phyloP scores from a whole-genome alignment of 1,284 basidiomycete species.

The Apiotrichum brassicae region DNA sequence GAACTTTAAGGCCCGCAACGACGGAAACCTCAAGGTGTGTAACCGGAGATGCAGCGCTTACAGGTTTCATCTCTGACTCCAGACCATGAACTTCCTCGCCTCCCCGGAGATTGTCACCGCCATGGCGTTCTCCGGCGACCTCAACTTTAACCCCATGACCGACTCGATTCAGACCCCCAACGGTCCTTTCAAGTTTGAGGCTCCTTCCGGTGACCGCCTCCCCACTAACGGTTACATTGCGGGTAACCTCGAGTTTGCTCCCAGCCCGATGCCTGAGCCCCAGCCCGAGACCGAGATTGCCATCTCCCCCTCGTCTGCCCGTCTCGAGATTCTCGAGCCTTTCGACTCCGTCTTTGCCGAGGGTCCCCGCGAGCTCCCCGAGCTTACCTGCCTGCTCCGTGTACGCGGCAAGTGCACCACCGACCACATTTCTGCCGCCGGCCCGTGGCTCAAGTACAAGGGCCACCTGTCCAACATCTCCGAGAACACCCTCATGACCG shows the following conservation, averaged over 20 bases:
- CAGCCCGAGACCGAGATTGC: constrained; percentile 71
- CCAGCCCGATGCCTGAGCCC: constrained; percentile 66
- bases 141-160: constrained; percentile 86
- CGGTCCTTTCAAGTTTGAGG: constrained; percentile 78
- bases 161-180: constrained; percentile 71
- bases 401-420: constrained; percentile 98
- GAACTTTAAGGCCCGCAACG: constrained; percentile 96
- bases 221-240: constrained; percentile 76
- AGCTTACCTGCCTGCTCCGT: constrained; percentile 76
- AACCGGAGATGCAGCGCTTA: not conserved
- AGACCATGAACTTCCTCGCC: constrained; percentile 83
- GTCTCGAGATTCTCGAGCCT: constrained; percentile 81
- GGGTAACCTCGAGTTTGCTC: constrained; percentile 72
- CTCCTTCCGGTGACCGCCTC: constrained; percentile 78
- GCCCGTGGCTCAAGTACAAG: constrained; percentile 80
- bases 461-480: constrained; percentile 92
- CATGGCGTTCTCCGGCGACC: constrained; percentile 89
- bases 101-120: constrained; percentile 97
- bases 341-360: constrained; percentile 74
- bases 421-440: constrained; percentile 49
- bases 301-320: constrained; percentile 71
- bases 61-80: constrained; percentile 49
- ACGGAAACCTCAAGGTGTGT: constrained; percentile 75
- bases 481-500: constrained; percentile 79
- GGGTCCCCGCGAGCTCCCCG: constrained; percentile 64